phyloP scores from a whole-genome alignment of 169 alveolate genomes.

The Sarcocystis neurona region DNA sequence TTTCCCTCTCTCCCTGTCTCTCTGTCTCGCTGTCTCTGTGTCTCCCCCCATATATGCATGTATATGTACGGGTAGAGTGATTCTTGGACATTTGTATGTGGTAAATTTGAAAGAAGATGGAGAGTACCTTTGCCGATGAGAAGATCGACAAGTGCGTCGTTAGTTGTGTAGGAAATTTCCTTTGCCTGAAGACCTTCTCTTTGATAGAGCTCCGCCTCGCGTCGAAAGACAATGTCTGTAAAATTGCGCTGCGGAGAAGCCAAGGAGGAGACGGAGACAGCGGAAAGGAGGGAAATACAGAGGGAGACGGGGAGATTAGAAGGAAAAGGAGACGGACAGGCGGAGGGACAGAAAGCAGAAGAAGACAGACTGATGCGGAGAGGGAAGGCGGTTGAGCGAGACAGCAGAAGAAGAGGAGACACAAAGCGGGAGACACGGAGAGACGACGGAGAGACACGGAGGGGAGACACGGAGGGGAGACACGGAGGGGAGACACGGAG shows the following conservation, averaged over 20 bases:
- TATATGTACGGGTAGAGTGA: too few relatives aligned
- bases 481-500: neutral
- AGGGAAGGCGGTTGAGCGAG: too few relatives aligned
- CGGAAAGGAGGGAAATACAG: too few relatives aligned
- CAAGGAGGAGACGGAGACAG: neutral
- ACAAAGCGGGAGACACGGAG: too few relatives aligned
- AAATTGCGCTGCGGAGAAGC: constrained; percentile 83
- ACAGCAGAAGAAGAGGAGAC: too few relatives aligned
- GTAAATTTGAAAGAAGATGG: neutral
- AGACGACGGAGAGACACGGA: neutral
- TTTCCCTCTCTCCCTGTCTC: too few relatives aligned
- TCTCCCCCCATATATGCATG: too few relatives aligned
- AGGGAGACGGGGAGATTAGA: too few relatives aligned
- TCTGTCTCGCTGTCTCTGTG: too few relatives aligned
- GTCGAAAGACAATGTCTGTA: constrained; percentile 94
- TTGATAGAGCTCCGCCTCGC: constrained; percentile 83
- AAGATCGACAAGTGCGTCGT: constrained; percentile 49
- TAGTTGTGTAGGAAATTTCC: constrained; percentile 81
- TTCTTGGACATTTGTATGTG: neutral
- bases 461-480: neutral
- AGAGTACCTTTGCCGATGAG: constrained; percentile 55
- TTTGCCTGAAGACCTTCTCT: constrained; percentile 86
- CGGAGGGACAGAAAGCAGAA: too few relatives aligned
- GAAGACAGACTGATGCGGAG: too few relatives aligned
- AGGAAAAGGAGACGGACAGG: too few relatives aligned